Evolutionary conservation across 352 stramenopile species (phyloP), one percentile per base, ranked within the genome.

Genomic region (Pythium rishiriense): DNA sequence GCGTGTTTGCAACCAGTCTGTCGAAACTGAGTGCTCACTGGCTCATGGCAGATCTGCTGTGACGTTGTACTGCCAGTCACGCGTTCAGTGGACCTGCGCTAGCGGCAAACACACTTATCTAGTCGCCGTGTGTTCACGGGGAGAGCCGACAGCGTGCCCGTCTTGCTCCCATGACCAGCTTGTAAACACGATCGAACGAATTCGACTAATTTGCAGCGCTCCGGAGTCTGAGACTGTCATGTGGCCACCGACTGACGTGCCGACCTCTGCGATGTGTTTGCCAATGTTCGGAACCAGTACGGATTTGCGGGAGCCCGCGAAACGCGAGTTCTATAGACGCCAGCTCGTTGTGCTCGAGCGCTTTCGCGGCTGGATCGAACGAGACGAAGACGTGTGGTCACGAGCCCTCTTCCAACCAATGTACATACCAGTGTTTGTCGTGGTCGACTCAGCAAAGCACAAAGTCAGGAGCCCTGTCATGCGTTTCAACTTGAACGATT

Each of bases 121-220:
- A 9, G 47, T 91, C 28, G 45, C 67, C 6, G 33, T 84, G n/a
- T 93, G 83, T 52, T 76, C 71, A 22, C 69, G 68, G 52, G 83
- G 83, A 5, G n/a, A 70, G 50, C 81, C 81, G 5, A 71, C 67
- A 0, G 59, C 81, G 5, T 92, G 81, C 62, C 83, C 83, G 2
- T 31, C 4, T 3, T 92, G 83, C 42, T 88, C 79, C 2, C 68
- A 55, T 1, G 39, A 63, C 6, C 24, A 26, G 9, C 61, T 92
- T 25, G 57, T 70, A 45, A 41, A 21, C 14, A 69, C 65, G 17
- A 79, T 88, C 25, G 62, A 62, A 8, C 22, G 19, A 5, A 31
- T 51, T 31, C 31, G 10, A 26, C 4, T 10, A 4, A 58, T 62
- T 21, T 62, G 51, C 21, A n/a, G 5, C 10, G n/a, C 24, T 8